Evolutionary conservation across 768 basidiomycete species (phyloP).

Genomic region (button mushroom (Agaricus bisporus)): DNA sequence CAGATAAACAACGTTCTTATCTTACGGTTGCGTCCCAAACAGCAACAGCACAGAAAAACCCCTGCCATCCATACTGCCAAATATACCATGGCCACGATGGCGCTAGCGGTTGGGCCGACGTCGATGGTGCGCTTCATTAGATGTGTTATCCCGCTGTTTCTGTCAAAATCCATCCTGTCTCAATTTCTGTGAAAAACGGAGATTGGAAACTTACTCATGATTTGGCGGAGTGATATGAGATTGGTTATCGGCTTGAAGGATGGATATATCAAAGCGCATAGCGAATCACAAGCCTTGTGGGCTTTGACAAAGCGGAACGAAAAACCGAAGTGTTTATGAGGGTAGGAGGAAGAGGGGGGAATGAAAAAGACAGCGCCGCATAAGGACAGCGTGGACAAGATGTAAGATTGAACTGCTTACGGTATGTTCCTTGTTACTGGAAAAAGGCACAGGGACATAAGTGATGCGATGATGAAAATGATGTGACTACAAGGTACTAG

Average conservation of each 20-base stretch:
- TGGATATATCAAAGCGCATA: not conserved
- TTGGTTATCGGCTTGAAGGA: not conserved
- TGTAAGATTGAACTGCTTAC: not conserved
- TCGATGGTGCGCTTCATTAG: slow-evolving; percentile 1
- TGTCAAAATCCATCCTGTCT: not conserved
- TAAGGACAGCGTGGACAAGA: not conserved
- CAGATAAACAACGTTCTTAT: not conserved
- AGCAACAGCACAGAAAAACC: not conserved
- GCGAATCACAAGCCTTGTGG: not conserved
- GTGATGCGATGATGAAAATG: not conserved
- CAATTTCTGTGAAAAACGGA: not conserved
- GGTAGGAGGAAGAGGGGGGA: not conserved
- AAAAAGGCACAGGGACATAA: not conserved
- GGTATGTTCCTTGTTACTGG: slow-evolving; percentile 1
- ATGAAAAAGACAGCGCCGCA: not conserved
- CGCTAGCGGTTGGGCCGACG: slow-evolving; percentile 2
- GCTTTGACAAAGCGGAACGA: not conserved
- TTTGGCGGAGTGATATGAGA: not conserved
- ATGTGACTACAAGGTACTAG: not conserved
- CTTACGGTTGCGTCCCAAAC: not conserved
- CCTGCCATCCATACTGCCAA: slow-evolving; percentile 3
- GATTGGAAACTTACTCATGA: not conserved
- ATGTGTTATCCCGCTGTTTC: not conserved
- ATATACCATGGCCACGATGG: slow-evolving; percentile 4
- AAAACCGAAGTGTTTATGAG: not conserved